Base-by-base conservation (phyloP, 495 filamentous ascomycete species). In the Penicillium nucicola region DNA sequence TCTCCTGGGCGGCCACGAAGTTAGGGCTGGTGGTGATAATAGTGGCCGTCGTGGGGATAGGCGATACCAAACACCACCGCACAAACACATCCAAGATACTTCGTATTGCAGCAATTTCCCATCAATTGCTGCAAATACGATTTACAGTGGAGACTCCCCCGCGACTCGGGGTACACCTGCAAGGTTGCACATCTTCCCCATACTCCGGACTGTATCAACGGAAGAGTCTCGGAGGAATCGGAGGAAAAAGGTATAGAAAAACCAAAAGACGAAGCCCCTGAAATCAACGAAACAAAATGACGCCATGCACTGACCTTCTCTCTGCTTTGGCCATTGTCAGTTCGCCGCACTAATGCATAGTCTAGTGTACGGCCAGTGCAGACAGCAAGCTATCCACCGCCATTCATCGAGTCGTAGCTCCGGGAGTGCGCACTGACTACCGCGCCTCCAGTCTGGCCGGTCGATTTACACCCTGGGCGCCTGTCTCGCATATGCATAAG, bases 271-370 rank as follows among this genome's bases (percentile, higher is more conserved):
- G 25, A 51, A 55, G 53, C 48, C 56, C 56, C 52, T 60, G 53
- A 53, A 40, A 48, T 42, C 42, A 45, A 31, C n/a, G 31, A 52
- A 28, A 50, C 52, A 58, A 34, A 34, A 57, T 51, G 32, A 55
- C 30, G 46, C 41, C 51, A 52, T 48, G 61, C 58, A 58, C 48
- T 58, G 60, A 61, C 60, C 60, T 46, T 48, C 25, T 13, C 34
- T n/a, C 50, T 56, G 50, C 55, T 56, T 40, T 28, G 47, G 53
- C 31, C 42, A 59, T 53, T 53, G 57, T 64, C 57, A 64, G 45
- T 61, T 64, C 57, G 55, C 61, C 57, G 61, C 57, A 56, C 61
- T 58, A 64, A 55, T 56, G 60, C 57, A 57, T 14, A 33, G 48
- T 30, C 54, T 46, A 42, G 55, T 61, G 61, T 49, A 57, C 47